Base-by-base conservation (phyloP, 345 rosid species). In the Citrus cavaleriei region DNA sequence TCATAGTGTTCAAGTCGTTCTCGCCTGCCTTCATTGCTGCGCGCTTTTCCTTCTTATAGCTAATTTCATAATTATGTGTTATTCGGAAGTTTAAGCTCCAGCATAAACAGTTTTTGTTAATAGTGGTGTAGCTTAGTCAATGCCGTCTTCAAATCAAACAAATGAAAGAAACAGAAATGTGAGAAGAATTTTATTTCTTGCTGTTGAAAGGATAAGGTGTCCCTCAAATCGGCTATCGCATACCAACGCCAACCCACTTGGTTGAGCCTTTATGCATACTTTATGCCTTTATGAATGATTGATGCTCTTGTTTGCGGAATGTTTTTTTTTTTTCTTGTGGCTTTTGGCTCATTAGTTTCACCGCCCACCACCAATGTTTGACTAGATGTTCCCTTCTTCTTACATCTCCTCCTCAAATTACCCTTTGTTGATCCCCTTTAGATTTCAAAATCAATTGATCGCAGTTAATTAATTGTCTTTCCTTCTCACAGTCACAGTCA, bases 301-400 rank as follows among this genome's bases (percentile, higher is more conserved):
- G 24, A 35, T 18, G 58, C 58, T 57, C 34, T 28, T 74, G 73
- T 25, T 70, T 77, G 22, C 68, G 18, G 49, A 66, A 59, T 59
- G 68, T 73, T 57, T 51, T 7, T 55, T 7, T 55, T 49, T 7
- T 35, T 35, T 35, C 35, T 38, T 59, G 3, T 60, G 9, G 22
- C 69, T 72, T 67, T 68, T 75, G 69, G 35, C 69, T 62, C 84
- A 76, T 81, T 78, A 73, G 77, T 76, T 81, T 85, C 84, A 72
- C 77, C 81, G 74, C 81, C 75, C 70, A 2, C 6, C 22, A 16
- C 49, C 42, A 51, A 28, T 30, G 24, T 64, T 82, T 79, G 83
- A 82, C 83, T 46, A 61, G 22, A 8, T 71, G 76, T 78, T 71
- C 76, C n/a, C 25, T 27, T 6, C n/a, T 2, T 61, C 13, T 64